Percentiles rank a stretch among this genome's conserved stretches.
Evolutionary conservation across 305 asterid species (phyloP).

Genomic region (Fraxinus platypoda): DNA sequence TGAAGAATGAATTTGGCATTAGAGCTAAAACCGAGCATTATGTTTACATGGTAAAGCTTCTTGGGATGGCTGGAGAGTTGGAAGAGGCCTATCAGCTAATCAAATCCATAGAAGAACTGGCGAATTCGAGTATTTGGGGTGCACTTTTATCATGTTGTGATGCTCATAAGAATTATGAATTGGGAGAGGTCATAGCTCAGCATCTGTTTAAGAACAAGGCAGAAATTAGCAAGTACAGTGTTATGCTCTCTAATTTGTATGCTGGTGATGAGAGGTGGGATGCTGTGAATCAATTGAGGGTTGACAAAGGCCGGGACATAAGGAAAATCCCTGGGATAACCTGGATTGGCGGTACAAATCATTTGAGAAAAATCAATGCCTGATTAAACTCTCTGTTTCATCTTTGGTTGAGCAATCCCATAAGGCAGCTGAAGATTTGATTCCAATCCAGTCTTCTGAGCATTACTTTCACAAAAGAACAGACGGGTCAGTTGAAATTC

Average conservation of each 20-base stretch:
- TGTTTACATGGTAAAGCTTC: conserved; percentile 80
- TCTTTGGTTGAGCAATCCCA: background rate
- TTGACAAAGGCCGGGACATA: conserved; percentile 21
- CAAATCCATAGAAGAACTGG: conserved; percentile 42
- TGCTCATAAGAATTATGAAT: conserved; percentile 40
- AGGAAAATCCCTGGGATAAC: conserved; percentile 61
- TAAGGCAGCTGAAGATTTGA: too few species aligned
- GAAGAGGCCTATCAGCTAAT: conserved; percentile 61
- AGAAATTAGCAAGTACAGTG: conserved; percentile 40
- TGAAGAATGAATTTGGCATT: conserved; percentile 52
- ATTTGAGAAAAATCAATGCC: background rate
- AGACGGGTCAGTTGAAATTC: too few species aligned
- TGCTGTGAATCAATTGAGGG: conserved; percentile 56
- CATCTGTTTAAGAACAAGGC: conserved; percentile 35
- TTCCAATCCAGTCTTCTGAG: too few species aligned
- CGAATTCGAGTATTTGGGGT: conserved; percentile 65
- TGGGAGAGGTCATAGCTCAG: conserved; percentile 45
- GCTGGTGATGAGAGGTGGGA: conserved; percentile 77
- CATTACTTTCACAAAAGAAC: too few species aligned
- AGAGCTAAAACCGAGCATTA: conserved; percentile 56
- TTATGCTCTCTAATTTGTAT: conserved; percentile 44
- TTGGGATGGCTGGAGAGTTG: conserved; percentile 71
- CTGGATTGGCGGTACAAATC: conserved; percentile 37
- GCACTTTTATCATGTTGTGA: conserved; percentile 75
- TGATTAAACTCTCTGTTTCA: background rate